Percentiles rank a stretch among this genome's conserved stretches.
phyloP scores from a whole-genome alignment of 2,329 filamentous ascomycete species.

The Paramyrothecium roridum region DNA sequence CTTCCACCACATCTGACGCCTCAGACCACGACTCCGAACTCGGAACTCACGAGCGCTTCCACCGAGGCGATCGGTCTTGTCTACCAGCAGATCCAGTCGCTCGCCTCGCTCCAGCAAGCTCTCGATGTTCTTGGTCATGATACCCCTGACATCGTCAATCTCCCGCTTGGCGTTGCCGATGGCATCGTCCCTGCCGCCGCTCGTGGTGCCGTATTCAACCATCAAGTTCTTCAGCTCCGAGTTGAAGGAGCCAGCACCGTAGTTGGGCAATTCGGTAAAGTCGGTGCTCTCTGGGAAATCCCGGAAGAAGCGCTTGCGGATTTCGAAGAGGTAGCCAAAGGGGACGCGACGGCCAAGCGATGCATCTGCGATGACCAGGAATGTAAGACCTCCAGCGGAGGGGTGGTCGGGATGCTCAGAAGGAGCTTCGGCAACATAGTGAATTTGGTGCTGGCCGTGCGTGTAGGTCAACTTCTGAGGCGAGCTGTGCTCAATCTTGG shows the following conservation, averaged over 20 bases:
- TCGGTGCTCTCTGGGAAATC: constrained; percentile 66
- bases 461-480: constrained; percentile 93
- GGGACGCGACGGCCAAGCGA: constrained; percentile 82
- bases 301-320: constrained; percentile 81
- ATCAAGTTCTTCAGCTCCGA: constrained; percentile 71
- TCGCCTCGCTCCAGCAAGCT: constrained; percentile 85
- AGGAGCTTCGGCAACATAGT: constrained; percentile 87
- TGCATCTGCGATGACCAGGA: constrained; percentile 82
- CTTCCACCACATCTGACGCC: constrained; percentile 99
- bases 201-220: constrained; percentile 78
- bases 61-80: constrained; percentile 92
- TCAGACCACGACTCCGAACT: constrained; percentile 78
- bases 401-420: constrained; percentile 56
- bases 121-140: constrained; percentile 97
- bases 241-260: constrained; percentile 89
- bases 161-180: constrained; percentile 80
- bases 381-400: constrained; percentile 80
- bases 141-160: constrained; percentile 87
- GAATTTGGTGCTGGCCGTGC: constrained; percentile 87
- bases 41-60: constrained; percentile 88
- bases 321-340: constrained; percentile 88
- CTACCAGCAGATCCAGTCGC: constrained; percentile 87
- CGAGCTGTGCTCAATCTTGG: constrained; percentile 80
- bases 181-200: constrained; percentile 73
- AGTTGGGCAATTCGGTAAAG: constrained; percentile 77